Base-by-base conservation (phyloP, 2,329 filamentous ascomycete genomes). In the Davidsoniella virescens region DNA sequence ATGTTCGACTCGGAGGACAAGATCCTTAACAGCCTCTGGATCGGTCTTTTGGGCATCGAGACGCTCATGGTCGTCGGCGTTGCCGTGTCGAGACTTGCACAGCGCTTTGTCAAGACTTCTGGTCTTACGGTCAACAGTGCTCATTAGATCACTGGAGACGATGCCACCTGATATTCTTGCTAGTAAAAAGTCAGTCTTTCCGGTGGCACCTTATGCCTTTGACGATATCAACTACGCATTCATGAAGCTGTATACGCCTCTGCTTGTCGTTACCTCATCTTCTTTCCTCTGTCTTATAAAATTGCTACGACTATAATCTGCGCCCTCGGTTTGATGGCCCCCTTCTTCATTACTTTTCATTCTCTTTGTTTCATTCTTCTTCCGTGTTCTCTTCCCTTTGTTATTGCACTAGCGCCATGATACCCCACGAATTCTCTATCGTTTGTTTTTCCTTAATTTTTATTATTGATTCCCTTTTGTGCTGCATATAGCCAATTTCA, bases 21-120 rank as follows among this genome's bases (percentile, higher is more conserved):
- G 47, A 61, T 71, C 33, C 60, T 71, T 44, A 70, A 72, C 61
- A 61, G 63, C 33, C 57, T 72, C 44, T 72, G 70, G 67, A 63
- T 72, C 44, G 64, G 66, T 39, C 63, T 72, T n/a, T 58, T 72
- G 39, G 63, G 63, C 16, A 56, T 72, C 36, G 67, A 72, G 55
- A 64, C 67, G 16, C 52, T 68, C 41, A 65, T 72, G 62, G 65
- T 72, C 3, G 52, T 68, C 26, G 62, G 63, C 8, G 65, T 70
- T 10, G 62, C 60, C 20, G 55, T 62, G 6, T 59, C 60, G 50
- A 52, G 59, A 58, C 48, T 54, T 62, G 38, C 51, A 8, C 49
- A 53, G 26, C 51, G 46, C 37, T 53, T 50, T 43, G 10, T 62
- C 17, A 62, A 62, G 54, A 54, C 59, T 47, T 53, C 62, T 14